Evolutionary conservation across 2,329 filamentous ascomycete species (phyloP).

Genomic region (Aspergillus flavus): DNA sequence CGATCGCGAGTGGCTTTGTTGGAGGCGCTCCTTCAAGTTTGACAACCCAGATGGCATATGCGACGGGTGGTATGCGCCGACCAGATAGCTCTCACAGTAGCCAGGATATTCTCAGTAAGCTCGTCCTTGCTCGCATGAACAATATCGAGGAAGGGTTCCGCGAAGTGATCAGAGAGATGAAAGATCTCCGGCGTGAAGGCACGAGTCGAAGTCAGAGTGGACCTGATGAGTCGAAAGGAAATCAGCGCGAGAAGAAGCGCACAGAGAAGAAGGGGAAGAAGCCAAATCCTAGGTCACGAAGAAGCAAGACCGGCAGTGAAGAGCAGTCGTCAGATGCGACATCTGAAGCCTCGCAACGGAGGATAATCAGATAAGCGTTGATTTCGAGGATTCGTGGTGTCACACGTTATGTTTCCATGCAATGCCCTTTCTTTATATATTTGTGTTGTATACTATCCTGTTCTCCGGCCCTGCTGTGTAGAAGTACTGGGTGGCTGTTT

Average conservation of each 20-base stretch:
- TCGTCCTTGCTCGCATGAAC: slow-evolving; percentile 89
- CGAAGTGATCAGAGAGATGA: slow-evolving; percentile 81
- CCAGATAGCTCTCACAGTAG: slow-evolving; percentile 50
- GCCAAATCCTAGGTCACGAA: slow-evolving; percentile 15
- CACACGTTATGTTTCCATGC: neutral
- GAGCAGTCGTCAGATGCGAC: slow-evolving; percentile 14
- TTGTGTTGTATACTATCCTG: neutral
- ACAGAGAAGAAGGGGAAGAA: slow-evolving; percentile 30
- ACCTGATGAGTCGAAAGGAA: slow-evolving; percentile 27
- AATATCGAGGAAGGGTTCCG: slow-evolving; percentile 88
- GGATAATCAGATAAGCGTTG: slow-evolving; percentile 1
- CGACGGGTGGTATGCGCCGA: slow-evolving; percentile 62
- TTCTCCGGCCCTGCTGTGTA: neutral
- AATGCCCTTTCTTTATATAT: neutral
- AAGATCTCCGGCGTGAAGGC: slow-evolving; percentile 57
- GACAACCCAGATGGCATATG: slow-evolving; percentile 77
- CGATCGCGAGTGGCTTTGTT: slow-evolving; percentile 63
- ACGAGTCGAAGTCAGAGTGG: slow-evolving; percentile 33
- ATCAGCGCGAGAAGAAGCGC: slow-evolving; percentile 28
- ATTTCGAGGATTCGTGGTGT: neutral
- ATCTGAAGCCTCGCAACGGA: slow-evolving; percentile 1
- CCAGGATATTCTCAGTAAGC: slow-evolving; percentile 73
- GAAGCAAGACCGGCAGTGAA: slow-evolving; percentile 26
- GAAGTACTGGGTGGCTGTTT: slow-evolving; percentile 20
- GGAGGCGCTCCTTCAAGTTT: slow-evolving; percentile 73